Evolutionary conservation across 2,329 filamentous ascomycete species (phyloP).

Genomic region (Diaporthe vaccinii): DNA sequence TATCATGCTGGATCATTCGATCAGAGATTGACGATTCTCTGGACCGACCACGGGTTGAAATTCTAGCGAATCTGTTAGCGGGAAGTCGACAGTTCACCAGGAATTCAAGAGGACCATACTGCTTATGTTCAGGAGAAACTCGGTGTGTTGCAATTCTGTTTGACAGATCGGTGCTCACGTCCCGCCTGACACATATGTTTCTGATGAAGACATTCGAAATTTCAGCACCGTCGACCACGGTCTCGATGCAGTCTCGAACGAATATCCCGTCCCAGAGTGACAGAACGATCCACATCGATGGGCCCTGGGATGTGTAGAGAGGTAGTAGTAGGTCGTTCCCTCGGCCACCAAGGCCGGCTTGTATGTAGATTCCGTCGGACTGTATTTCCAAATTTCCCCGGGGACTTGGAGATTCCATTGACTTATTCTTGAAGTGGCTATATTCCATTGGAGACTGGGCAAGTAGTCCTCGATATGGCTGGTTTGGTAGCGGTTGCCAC

Average conservation of each 20-base stretch:
- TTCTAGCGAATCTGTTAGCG: background rate
- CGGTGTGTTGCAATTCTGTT: background rate
- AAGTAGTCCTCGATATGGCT: constrained; percentile 20
- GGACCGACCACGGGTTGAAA: background rate
- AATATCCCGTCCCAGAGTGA: background rate
- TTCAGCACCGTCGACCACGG: background rate
- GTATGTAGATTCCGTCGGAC: background rate
- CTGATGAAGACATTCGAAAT: background rate
- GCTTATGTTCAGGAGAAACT: no score
- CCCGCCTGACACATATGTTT: background rate
- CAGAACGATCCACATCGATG: background rate
- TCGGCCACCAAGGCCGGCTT: background rate
- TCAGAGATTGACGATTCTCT: background rate
- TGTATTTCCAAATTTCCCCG: background rate
- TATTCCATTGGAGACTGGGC: constrained; percentile 22
- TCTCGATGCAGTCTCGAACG: background rate
- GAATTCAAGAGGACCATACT: background rate
- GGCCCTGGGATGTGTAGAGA: background rate
- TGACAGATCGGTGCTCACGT: background rate
- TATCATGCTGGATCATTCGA: background rate
- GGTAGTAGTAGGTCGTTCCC: background rate
- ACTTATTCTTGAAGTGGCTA: background rate
- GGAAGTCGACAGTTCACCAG: no score
- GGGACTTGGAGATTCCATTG: background rate
- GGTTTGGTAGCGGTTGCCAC: constrained; percentile 3